Evolutionary conservation across 208 protist species (phyloP).

Genomic region (Wallacemonas sp.): DNA sequence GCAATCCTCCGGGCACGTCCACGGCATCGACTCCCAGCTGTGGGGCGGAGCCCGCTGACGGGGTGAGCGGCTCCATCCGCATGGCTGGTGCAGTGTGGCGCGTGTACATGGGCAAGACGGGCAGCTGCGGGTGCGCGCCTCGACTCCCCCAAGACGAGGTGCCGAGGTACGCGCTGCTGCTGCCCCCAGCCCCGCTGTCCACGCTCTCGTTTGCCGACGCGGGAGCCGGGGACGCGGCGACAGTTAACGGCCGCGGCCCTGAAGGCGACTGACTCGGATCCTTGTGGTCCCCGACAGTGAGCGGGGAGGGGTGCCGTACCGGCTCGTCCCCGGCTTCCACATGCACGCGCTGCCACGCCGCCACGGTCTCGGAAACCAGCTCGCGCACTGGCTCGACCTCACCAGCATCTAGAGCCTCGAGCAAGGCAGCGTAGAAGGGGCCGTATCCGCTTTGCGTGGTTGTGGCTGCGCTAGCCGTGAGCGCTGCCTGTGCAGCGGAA

Average conservation of each 20-base stretch:
- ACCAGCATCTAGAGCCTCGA: slow-evolving; percentile 16
- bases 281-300: neutral
- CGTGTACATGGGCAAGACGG: neutral
- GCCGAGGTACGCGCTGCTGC: neutral
- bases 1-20: slow-evolving; percentile 33
- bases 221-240: neutral
- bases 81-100: neutral
- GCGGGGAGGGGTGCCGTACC: neutral
- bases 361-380: neutral
- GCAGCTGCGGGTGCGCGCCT: neutral
- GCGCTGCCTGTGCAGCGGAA: neutral
- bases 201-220: neutral
- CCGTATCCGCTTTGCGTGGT: neutral
- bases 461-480: neutral
- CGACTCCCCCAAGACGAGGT: neutral
- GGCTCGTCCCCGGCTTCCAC: neutral
- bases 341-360: slow-evolving; percentile 5
- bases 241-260: neutral
- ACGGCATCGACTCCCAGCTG: slow-evolving; percentile 49
- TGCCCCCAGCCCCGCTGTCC: neutral
- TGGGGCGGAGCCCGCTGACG: neutral
- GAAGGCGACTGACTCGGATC: neutral
- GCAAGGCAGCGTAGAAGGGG: slow-evolving; percentile 11
- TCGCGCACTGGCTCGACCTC: slow-evolving; percentile 7
- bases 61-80: neutral